Percentiles rank a stretch among this genome's conserved stretches.
Conservation (phyloP, 1,284 basidiomycete species). For the Moesziomyces sp. region DNA sequence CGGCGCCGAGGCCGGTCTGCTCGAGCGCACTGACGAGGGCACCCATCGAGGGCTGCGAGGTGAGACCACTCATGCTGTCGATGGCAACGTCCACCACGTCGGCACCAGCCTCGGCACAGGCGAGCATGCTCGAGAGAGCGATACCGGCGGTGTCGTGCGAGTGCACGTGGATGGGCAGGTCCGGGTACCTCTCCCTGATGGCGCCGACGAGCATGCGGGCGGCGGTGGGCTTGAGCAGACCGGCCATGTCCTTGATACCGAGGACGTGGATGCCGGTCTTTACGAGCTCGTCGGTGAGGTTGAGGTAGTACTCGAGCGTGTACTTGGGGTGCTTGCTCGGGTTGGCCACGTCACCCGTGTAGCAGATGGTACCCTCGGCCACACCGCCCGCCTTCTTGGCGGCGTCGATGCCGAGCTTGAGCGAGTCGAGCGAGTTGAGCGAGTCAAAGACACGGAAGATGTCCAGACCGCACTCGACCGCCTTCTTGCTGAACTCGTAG, state of each 20-base stretch:
- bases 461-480: conserved; percentile 97
- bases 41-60: conserved; percentile 99
- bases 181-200: conserved; percentile 94
- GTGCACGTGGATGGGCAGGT: conserved; percentile 98
- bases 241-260: conserved; percentile 99
- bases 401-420: conserved; percentile 80
- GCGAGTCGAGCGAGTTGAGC: conserved; percentile 71
- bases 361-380: conserved; percentile 87
- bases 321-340: conserved; percentile 93
- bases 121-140: conserved; percentile 94
- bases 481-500: conserved; percentile 83
- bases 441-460: conserved; percentile 99
- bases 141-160: conserved; percentile 99
- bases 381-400: conserved; percentile 99
- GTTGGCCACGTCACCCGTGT: conserved; percentile 96
- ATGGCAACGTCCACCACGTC: conserved; percentile 99
- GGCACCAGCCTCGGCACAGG: conserved; percentile 92
- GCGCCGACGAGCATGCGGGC: conserved; percentile 92
- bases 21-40: conserved; percentile 93
- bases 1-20: conserved; percentile 92
- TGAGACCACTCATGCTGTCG: conserved; percentile 94
- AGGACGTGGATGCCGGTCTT: conserved; percentile 96
- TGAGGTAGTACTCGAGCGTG: conserved; percentile 96
- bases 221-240: conserved; percentile 92
- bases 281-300: conserved; percentile 94